A percentile compares a stretch with the other conserved stretches of the same genome.
phyloP scores from a whole-genome alignment of 2,329 filamentous ascomycete genomes.

The Colletotrichum viniferum region DNA sequence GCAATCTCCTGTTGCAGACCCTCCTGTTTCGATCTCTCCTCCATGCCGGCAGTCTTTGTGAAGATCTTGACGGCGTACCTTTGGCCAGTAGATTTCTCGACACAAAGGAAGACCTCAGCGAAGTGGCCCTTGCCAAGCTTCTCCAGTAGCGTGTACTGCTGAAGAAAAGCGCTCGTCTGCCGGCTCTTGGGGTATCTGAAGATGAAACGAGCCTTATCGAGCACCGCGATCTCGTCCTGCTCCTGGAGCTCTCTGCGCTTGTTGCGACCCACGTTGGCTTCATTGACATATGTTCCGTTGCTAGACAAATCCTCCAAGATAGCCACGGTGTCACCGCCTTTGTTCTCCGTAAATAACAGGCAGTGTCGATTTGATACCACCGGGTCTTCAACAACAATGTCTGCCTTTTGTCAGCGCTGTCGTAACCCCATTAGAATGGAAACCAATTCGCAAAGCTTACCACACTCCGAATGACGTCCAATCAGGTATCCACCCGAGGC shows the following conservation, averaged over 20 bases:
- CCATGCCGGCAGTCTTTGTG: conserved; percentile 80
- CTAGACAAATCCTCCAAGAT: conserved; percentile 92
- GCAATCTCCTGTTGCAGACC: conserved; percentile 94
- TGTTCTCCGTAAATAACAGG: conserved; percentile 67
- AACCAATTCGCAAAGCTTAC: conserved; percentile 56
- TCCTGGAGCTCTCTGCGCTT: conserved; percentile 88
- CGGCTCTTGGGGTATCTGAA: conserved; percentile 86
- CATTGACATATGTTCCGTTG: conserved; percentile 97
- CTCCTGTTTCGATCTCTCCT: conserved; percentile 83
- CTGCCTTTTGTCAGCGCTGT: conserved; percentile 38
- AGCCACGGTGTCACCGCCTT: conserved; percentile 65
- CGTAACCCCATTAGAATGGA: neutral
- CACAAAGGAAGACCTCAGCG: conserved; percentile 88
- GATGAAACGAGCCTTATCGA: conserved; percentile 84
- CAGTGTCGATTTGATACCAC: conserved; percentile 90
- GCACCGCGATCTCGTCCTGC: conserved; percentile 86
- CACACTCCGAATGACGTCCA: conserved; percentile 91
- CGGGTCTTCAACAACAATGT: conserved; percentile 75
- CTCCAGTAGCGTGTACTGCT: conserved; percentile 84
- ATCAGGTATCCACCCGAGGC: conserved; percentile 87
- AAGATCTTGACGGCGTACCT: conserved; percentile 95
- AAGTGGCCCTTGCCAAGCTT: conserved; percentile 95
- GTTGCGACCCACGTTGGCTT: conserved; percentile 88
- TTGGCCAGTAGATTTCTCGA: conserved; percentile 82
- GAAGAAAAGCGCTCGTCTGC: conserved; percentile 77